A percentile compares a stretch with the other conserved stretches of the same genome.
Evolutionary conservation across 257 asterid genomes (phyloP).

Genomic region (Nyctanthes arbortristis): DNA sequence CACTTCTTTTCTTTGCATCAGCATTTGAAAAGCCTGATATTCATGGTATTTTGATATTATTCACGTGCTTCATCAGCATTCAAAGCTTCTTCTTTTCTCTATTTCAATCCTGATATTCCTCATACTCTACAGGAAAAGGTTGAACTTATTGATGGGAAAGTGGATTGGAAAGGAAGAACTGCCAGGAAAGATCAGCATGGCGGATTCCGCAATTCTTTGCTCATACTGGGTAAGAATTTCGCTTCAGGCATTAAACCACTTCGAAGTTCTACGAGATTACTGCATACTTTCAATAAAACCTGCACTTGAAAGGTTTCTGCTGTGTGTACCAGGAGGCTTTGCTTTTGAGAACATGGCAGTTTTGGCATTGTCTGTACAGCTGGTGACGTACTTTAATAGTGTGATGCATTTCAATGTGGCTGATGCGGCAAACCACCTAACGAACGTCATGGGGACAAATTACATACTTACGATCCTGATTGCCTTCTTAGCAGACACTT

Average conservation of each 20-base stretch:
- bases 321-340: constrained; percentile 41
- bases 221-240: constrained; percentile 46
- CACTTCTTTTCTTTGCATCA: not conserved
- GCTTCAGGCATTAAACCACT: not conserved
- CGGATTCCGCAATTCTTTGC: constrained; percentile 43
- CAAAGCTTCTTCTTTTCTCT: not conserved
- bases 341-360: constrained; percentile 54
- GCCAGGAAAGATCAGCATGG: constrained; percentile 61
- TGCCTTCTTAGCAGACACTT: constrained; percentile 66
- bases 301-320: not conserved
- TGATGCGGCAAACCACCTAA: constrained; percentile 62
- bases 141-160: constrained; percentile 61
- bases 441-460: constrained; percentile 55
- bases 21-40: not conserved
- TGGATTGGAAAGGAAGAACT: constrained; percentile 70
- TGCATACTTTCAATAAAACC: not conserved
- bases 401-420: constrained; percentile 61
- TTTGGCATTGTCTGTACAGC: constrained; percentile 44
- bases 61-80: not conserved
- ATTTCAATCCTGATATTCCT: not conserved
- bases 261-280: not conserved
- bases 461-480: constrained; percentile 54
- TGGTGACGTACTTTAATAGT: constrained; percentile 50
- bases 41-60: constrained; percentile 25
- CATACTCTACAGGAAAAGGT: constrained; percentile 37